Evolutionary conservation across 176 grass and related monocot genomes (phyloP).

Genomic region (Musa troglodytarum): DNA sequence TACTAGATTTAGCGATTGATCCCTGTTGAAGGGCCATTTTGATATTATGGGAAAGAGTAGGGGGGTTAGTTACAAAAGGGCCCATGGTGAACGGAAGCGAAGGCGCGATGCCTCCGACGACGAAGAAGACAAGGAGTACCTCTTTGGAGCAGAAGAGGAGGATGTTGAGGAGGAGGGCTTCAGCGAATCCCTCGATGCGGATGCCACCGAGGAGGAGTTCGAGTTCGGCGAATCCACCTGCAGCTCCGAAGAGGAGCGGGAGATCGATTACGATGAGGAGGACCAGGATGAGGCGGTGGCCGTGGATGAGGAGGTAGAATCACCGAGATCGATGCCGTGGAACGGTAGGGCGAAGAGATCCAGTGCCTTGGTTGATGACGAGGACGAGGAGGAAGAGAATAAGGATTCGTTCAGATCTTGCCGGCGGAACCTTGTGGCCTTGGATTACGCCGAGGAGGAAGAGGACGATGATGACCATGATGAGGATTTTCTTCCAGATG

Average conservation of each 20-base stretch:
- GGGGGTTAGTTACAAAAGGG: background rate
- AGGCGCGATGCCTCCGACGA: background rate
- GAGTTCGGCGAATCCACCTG: constrained; percentile 2
- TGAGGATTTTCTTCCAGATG: background rate
- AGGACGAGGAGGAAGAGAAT: background rate
- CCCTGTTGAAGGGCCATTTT: background rate
- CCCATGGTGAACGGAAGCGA: too few species aligned
- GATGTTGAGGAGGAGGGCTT: background rate
- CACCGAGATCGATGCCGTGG: background rate
- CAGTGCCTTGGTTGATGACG: background rate
- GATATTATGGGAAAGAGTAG: background rate
- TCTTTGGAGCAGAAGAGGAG: background rate
- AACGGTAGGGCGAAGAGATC: background rate
- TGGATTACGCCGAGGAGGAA: constrained; percentile 7
- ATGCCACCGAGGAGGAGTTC: constrained; percentile 7
- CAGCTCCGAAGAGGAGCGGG: constrained; percentile 3
- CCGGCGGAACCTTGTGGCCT: background rate
- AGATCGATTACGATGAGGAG: constrained; percentile 1
- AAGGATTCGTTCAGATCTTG: background rate
- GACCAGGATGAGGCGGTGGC: background rate
- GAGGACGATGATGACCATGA: background rate
- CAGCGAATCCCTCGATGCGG: background rate
- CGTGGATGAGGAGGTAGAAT: background rate
- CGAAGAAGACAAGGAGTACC: background rate
- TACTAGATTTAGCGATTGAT: background rate